Base-by-base conservation (phyloP, 176 grass and related monocot species). In the Tuctoria greenei region DNA sequence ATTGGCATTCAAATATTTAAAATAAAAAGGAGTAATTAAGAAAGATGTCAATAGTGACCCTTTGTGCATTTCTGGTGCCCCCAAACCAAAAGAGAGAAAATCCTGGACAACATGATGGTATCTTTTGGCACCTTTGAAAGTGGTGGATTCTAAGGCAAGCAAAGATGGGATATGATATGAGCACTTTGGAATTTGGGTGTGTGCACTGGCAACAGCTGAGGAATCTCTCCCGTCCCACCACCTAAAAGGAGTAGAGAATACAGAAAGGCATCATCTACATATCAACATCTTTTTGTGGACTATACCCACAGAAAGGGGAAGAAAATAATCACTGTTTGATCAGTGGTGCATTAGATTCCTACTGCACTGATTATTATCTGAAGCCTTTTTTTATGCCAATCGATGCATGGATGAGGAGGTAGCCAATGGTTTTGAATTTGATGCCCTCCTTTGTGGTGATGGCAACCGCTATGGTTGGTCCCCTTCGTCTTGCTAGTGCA, bases 131-230 rank as follows among this genome's bases (percentile, higher is more conserved):
- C 71, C 71, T 80, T 88, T 42, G 46, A 13, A 65, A 84, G 64
- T 57, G 81, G 86, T 84, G 77, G 86, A 80, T 84, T 88, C 71
- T 59, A 84, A 84, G 81, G 81, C 71, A 88, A 84, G 86, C 76
- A 84, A 80, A 71, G 75, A 44, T 0, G 64, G 40, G 20, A 39
- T 49, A 59, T 57, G 50, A 78, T 77, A 77, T 54, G 54, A 80
- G 12, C 64, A 88, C 74, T 83, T 74, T 18, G 69, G 69, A 83
- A 58, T 43, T 79, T 79, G 63, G 55, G 52, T 61, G 69, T 66
- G 45, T 67, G 85, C 85, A 78, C 24, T 67, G 76, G 86, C 17
- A 20, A 3, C 17, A 20, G 49, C 86, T 75, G 12, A 88, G 64
- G 81, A 84, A 84, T 84, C 81, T 88, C 86, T 79, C 63, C 57